A percentile compares a stretch with the other conserved stretches of the same genome.
phyloP scores from a whole-genome alignment of 1,284 basidiomycete species.

The Neotropicomus parvogracilis region DNA sequence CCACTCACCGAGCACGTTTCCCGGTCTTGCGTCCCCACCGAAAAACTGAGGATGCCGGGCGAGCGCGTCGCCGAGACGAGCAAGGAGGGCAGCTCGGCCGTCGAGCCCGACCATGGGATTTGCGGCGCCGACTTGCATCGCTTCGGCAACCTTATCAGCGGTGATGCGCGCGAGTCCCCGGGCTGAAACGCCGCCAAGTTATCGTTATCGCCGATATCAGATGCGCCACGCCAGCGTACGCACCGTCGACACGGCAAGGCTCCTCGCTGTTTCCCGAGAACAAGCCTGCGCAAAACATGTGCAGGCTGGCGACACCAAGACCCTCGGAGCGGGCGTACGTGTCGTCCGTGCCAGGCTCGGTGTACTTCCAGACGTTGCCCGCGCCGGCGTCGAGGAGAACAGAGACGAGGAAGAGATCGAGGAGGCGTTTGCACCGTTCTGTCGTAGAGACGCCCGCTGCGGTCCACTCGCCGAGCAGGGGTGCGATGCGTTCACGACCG shows the following conservation, averaged over 20 bases:
- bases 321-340: slow-evolving; percentile 82
- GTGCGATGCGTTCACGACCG: slow-evolving; percentile 58
- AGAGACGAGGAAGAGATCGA: slow-evolving; percentile 91
- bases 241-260: slow-evolving; percentile 78
- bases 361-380: slow-evolving; percentile 79
- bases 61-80: slow-evolving; percentile 71
- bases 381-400: slow-evolving; percentile 94
- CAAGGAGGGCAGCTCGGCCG: slow-evolving; percentile 77
- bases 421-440: slow-evolving; percentile 68
- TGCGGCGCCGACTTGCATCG: slow-evolving; percentile 74
- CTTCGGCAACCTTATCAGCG: slow-evolving; percentile 55
- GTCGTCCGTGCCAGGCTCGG: slow-evolving; percentile 56
- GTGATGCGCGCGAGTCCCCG: slow-evolving; percentile 68
- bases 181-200: no score
- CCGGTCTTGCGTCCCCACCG: slow-evolving; percentile 69
- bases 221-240: neutral
- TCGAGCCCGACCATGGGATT: slow-evolving; percentile 93
- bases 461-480: slow-evolving; percentile 57
- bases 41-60: slow-evolving; percentile 63
- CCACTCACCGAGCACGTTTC: slow-evolving; percentile 69
- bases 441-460: slow-evolving; percentile 45
- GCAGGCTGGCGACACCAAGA: slow-evolving; percentile 85
- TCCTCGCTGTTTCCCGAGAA: slow-evolving; percentile 70
- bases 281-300: slow-evolving; percentile 84
- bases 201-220: no score